Percentiles rank a stretch among this genome's conserved stretches.
Conservation (phyloP, 139 green algal species). For the Trebouxia sp. region DNA sequence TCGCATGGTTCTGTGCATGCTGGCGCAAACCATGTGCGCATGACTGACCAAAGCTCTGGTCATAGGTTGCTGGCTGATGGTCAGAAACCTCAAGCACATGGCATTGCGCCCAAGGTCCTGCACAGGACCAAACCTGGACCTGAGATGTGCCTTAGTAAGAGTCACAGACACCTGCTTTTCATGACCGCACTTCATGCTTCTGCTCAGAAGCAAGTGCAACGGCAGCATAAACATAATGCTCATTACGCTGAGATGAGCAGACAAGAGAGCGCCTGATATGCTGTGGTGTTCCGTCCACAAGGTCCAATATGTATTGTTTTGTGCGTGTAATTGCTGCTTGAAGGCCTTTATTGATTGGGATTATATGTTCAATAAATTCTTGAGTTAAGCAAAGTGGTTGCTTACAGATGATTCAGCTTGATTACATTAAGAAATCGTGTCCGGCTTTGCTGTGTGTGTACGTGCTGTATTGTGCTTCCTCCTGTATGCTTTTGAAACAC, state of each 20-base stretch:
- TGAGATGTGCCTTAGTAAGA: slow-evolving; percentile 24
- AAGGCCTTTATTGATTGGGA: too few relatives aligned
- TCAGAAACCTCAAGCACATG: neutral
- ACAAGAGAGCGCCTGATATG: neutral
- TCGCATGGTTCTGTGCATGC: neutral
- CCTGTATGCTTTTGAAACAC: too few relatives aligned
- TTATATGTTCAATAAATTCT: too few relatives aligned
- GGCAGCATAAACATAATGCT: slow-evolving; percentile 26
- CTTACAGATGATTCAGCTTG: too few relatives aligned
- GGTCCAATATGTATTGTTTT: too few relatives aligned
- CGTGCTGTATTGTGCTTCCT: too few relatives aligned
- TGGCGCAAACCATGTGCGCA: too few relatives aligned
- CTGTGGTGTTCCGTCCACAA: neutral
- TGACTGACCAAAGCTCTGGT: too few relatives aligned
- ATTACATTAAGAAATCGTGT: too few relatives aligned
- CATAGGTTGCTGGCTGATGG: slow-evolving; percentile 22
- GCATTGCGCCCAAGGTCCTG: neutral
- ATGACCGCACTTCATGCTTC: slow-evolving; percentile 30
- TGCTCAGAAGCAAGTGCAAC: slow-evolving; percentile 17
- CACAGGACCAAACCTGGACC: neutral
- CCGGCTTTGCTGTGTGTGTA: too few relatives aligned
- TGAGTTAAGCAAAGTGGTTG: too few relatives aligned
- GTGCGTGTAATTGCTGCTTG: too few relatives aligned
- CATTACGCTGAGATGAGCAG: neutral
- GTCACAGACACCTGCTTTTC: slow-evolving; percentile 1